Conservation (phyloP, 2,329 filamentous ascomycete genomes). For the Botryotinia globosa region DNA sequence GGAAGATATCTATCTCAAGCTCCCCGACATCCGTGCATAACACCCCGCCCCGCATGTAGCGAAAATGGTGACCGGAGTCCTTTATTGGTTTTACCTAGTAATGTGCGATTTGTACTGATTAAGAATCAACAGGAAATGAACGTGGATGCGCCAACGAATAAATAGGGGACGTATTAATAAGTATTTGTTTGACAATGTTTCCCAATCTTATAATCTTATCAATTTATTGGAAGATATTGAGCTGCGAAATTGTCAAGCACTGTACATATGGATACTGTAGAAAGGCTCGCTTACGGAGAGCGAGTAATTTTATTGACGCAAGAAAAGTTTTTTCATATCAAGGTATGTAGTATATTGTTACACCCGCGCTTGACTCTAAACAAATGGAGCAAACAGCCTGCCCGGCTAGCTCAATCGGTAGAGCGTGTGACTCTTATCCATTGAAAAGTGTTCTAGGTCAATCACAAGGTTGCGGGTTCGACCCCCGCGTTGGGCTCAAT, state of each 20-base stretch:
- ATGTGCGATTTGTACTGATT: neutral
- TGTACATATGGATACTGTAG: no score
- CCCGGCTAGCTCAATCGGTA: slow-evolving; percentile 38
- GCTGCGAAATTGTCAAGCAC: neutral
- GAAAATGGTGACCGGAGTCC: neutral
- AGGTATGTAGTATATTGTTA: rapidly evolving
- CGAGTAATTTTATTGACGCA: neutral
- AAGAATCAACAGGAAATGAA: neutral
- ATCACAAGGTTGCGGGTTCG: slow-evolving; percentile 47
- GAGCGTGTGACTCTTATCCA: slow-evolving; percentile 37
- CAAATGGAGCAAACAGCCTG: slow-evolving; percentile 19
- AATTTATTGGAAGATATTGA: neutral
- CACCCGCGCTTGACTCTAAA: no score
- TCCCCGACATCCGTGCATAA: neutral
- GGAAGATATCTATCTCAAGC: neutral
- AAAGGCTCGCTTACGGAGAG: neutral
- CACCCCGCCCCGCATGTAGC: neutral
- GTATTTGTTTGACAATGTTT: neutral
- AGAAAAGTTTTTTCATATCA: rapidly evolving
- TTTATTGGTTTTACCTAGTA: neutral
- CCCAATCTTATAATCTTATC: rapidly evolving
- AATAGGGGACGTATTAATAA: neutral
- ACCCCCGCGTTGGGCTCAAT: slow-evolving; percentile 42
- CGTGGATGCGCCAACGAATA: rapidly evolving
- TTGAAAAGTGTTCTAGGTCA: slow-evolving; percentile 7